Percentiles rank a stretch among this genome's conserved stretches.
Conservation (phyloP, 306 rosid species). For the Casuarina cunninghamiana region DNA sequence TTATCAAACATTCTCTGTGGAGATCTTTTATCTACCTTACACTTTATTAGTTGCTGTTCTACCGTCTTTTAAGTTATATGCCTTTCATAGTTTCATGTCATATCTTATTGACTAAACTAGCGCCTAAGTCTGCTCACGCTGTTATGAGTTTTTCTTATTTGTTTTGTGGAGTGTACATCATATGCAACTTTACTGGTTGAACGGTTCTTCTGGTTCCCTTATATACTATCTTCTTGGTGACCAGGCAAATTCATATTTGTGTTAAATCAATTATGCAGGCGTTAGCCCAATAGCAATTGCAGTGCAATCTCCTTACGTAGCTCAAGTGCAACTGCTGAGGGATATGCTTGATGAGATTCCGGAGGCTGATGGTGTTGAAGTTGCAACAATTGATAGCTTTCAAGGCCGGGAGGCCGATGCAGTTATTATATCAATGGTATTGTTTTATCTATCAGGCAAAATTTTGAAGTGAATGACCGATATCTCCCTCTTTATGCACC, state of each 20-base stretch:
- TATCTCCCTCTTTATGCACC: not conserved
- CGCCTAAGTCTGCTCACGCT: not conserved
- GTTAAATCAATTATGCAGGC: slow-evolving; percentile 47
- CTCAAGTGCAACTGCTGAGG: slow-evolving; percentile 85
- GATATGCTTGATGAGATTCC: slow-evolving; percentile 74
- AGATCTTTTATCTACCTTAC: not conserved
- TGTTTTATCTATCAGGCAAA: not conserved
- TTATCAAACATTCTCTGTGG: not conserved
- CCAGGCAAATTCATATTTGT: slow-evolving; percentile 15
- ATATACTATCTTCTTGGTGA: not conserved
- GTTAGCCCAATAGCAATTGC: slow-evolving; percentile 67
- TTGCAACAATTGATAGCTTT: slow-evolving; percentile 84
- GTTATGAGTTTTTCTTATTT: not conserved
- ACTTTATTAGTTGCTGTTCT: not conserved
- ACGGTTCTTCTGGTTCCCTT: not conserved
- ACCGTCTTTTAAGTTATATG: not conserved
- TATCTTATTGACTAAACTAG: not conserved
- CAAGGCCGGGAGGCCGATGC: slow-evolving; percentile 95
- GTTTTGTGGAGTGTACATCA: not conserved
- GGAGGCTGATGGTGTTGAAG: slow-evolving; percentile 69
- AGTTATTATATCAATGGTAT: slow-evolving; percentile 86
- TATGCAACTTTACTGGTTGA: not conserved
- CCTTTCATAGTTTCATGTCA: not conserved
- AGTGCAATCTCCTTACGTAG: slow-evolving; percentile 88
- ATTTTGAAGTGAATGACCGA: not conserved